phyloP scores from a whole-genome alignment of 495 filamentous ascomycete genomes.

The Neurospora sp. region DNA sequence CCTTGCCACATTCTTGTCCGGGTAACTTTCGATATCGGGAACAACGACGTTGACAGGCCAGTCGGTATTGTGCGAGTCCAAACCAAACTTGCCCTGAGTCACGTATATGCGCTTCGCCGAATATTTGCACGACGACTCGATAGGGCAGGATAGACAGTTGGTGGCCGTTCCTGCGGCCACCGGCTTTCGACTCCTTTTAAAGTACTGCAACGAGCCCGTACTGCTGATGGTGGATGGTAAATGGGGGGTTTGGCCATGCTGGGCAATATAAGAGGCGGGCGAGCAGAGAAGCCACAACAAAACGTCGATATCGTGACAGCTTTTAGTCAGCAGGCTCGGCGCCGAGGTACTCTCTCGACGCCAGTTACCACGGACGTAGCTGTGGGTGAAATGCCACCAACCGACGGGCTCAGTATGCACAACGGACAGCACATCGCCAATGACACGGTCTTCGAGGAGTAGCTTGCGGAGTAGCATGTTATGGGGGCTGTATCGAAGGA shows the following conservation, averaged over 20 bases:
- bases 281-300: constrained; percentile 80
- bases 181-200: constrained; percentile 65
- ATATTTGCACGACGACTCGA: constrained; percentile 66
- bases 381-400: constrained; percentile 93
- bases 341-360: constrained; percentile 62
- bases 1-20: constrained; percentile 27
- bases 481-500: constrained; percentile 80
- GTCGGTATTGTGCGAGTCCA: constrained; percentile 44
- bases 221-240: constrained; percentile 65
- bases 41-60: constrained; percentile 87
- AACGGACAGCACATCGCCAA: constrained; percentile 80
- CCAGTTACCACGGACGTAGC: constrained; percentile 94
- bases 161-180: constrained; percentile 61
- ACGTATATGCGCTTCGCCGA: constrained; percentile 79
- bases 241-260: constrained; percentile 44
- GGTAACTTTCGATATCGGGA: constrained; percentile 77
- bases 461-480: constrained; percentile 76
- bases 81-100: constrained; percentile 26
- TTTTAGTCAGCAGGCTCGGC: constrained; percentile 81
- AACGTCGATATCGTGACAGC: constrained; percentile 89
- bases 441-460: constrained; percentile 55
- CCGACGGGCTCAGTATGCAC: constrained; percentile 92
- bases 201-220: constrained; percentile 62
- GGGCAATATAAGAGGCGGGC: constrained; percentile 30
- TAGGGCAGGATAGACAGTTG: constrained; percentile 73